phyloP scores from a whole-genome alignment of 768 basidiomycete genomes.

The Phylloporus arenicola region DNA sequence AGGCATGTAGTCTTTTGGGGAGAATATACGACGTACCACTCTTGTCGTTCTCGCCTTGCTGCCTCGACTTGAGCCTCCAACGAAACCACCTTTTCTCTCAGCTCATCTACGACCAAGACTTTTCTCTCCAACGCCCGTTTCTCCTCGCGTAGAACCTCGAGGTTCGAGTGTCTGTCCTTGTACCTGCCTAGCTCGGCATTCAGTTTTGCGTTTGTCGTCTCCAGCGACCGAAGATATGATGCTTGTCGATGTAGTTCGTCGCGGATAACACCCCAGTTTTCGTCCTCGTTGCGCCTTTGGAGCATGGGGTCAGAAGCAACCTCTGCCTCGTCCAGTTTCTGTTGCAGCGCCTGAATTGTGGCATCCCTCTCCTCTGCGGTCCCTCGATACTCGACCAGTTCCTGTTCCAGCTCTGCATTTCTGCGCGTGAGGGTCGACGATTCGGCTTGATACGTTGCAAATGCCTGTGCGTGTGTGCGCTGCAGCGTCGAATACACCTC shows the following conservation, averaged over 20 bases:
- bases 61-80: conserved; percentile 66
- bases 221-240: conserved; percentile 52
- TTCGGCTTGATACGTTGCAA: conserved; percentile 47
- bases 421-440: conserved; percentile 45
- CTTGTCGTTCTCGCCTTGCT: conserved; percentile 49
- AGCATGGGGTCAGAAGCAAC: conserved; percentile 29
- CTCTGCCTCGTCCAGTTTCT: conserved; percentile 43
- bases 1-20: neutral
- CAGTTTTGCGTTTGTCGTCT: conserved; percentile 53
- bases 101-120: conserved; percentile 43
- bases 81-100: conserved; percentile 49
- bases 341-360: conserved; percentile 42
- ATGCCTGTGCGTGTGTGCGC: conserved; percentile 44
- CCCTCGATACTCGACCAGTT: conserved; percentile 39
- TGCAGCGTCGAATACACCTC: conserved; percentile 48
- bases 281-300: conserved; percentile 37
- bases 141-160: conserved; percentile 72
- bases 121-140: conserved; percentile 59
- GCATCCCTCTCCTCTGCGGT: conserved; percentile 39
- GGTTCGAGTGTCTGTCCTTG: conserved; percentile 49
- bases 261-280: conserved; percentile 57
- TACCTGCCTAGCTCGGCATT: conserved; percentile 48
- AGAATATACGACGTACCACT: conserved; percentile 40
- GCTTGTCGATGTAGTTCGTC: conserved; percentile 68
- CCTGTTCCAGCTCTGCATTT: conserved; percentile 41